Conservation (phyloP, 2,329 filamentous ascomycete species). For the Chaetomiaceae sp. region DNA sequence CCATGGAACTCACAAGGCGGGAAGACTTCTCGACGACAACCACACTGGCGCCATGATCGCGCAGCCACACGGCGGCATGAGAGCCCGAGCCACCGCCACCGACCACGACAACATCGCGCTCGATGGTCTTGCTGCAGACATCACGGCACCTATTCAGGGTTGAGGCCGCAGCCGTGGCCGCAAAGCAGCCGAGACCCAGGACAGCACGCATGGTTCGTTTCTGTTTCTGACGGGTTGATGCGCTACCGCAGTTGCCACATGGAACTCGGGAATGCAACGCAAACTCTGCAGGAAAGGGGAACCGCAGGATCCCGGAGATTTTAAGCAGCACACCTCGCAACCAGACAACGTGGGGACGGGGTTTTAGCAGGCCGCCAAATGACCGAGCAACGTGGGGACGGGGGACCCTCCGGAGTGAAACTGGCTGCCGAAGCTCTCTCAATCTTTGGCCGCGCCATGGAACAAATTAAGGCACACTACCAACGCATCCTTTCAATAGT, state of each 20-base stretch:
- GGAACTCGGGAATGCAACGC: neutral
- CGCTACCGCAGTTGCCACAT: too few species aligned
- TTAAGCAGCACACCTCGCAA: too few species aligned
- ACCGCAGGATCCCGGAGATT: too few species aligned
- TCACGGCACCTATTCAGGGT: neutral
- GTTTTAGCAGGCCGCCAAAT: too few species aligned
- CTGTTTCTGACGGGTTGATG: neutral
- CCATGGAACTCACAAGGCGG: conserved; percentile 14
- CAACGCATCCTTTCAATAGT: too few species aligned
- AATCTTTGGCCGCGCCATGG: too few species aligned
- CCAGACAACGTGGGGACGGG: too few species aligned
- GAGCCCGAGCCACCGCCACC: conserved; percentile 23
- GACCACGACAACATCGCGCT: conserved; percentile 18
- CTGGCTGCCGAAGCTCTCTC: too few species aligned
- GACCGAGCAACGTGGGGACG: too few species aligned
- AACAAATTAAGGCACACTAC: too few species aligned
- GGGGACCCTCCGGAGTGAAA: too few species aligned
- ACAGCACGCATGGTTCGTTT: conserved; percentile 2
- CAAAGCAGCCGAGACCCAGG: conserved; percentile 6
- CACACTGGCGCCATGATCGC: conserved; percentile 18
- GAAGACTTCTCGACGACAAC: conserved; percentile 21
- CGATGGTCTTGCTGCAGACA: conserved; percentile 7
- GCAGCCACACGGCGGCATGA: conserved; percentile 21
- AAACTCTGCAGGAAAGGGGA: too few species aligned
- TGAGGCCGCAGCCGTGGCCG: neutral